phyloP scores from a whole-genome alignment of 2,329 filamentous ascomycete species.

The Cordyceps javanica region DNA sequence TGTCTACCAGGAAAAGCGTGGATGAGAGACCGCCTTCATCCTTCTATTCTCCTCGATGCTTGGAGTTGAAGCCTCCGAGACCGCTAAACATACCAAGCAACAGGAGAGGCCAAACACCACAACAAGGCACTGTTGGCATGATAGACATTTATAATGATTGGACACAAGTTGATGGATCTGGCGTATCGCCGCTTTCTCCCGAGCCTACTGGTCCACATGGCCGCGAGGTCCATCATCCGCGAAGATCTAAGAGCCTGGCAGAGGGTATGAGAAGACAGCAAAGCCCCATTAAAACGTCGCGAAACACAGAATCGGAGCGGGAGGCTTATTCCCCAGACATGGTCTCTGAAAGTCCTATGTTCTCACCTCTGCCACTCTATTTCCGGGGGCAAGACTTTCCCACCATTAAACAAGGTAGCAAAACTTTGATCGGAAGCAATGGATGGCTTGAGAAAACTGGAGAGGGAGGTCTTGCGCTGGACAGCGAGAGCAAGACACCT shows the following conservation, averaged over 20 bases:
- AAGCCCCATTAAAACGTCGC: not conserved
- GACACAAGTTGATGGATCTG: slow-evolving; percentile 19
- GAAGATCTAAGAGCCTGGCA: slow-evolving; percentile 25
- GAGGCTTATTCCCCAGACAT: slow-evolving; percentile 11
- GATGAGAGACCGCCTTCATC: slow-evolving; percentile 19
- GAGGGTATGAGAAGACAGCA: slow-evolving; percentile 17
- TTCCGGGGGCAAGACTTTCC: slow-evolving; percentile 35
- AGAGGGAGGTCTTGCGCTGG: slow-evolving; percentile 15
- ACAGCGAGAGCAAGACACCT: slow-evolving; percentile 21
- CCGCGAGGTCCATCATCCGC: slow-evolving; percentile 18
- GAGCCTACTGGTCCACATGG: slow-evolving; percentile 16
- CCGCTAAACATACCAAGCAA: slow-evolving; percentile 17
- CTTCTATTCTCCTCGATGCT: slow-evolving; percentile 20
- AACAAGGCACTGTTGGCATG: slow-evolving; percentile 16
- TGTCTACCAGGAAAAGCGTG: slow-evolving; percentile 11
- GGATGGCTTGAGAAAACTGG: slow-evolving; percentile 50
- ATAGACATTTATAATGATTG: slow-evolving; percentile 23
- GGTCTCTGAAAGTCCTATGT: slow-evolving; percentile 24
- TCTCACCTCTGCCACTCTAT: slow-evolving; percentile 38
- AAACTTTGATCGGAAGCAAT: slow-evolving; percentile 48
- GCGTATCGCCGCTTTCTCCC: slow-evolving; percentile 11
- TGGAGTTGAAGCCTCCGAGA: slow-evolving; percentile 16
- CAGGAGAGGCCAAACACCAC: slow-evolving; percentile 12
- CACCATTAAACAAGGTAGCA: slow-evolving; percentile 35
- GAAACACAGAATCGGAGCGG: slow-evolving; percentile 14